phyloP scores from a whole-genome alignment of 2,329 filamentous ascomycete genomes.

The Stachybotrys chartarum region DNA sequence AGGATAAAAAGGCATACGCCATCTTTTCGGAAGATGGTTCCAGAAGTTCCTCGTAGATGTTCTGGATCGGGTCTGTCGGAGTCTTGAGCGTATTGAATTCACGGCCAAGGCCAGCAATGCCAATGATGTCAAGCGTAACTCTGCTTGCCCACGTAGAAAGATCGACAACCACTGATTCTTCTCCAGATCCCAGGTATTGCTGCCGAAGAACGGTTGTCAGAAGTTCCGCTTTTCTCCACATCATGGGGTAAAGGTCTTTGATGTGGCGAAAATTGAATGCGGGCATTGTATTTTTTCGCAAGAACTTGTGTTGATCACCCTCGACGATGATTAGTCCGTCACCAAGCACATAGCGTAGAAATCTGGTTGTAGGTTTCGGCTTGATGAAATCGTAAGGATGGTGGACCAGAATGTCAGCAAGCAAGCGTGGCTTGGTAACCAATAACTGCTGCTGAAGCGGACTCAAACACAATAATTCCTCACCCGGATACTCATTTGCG shows the following conservation, averaged over 20 bases:
- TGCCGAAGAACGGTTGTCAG: conserved; percentile 30
- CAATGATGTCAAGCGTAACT: conserved; percentile 54
- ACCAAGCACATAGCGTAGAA: conserved; percentile 47
- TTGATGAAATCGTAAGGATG: conserved; percentile 48
- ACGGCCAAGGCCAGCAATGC: conserved; percentile 47
- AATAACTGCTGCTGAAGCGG: conserved; percentile 9
- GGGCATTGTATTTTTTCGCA: conserved; percentile 60
- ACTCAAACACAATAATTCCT: conserved; percentile 14
- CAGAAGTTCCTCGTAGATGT: conserved; percentile 36
- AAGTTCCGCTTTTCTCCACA: conserved; percentile 50
- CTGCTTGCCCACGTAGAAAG: conserved; percentile 43
- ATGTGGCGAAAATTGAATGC: conserved; percentile 63
- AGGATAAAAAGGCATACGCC: conserved; percentile 30
- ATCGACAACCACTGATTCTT: conserved; percentile 15
- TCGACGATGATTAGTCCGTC: conserved; percentile 57
- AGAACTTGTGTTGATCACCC: conserved; percentile 63
- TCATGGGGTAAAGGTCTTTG: conserved; percentile 62
- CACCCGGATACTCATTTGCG: conserved; percentile 12
- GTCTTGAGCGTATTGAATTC: conserved; percentile 40
- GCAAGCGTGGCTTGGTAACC: conserved; percentile 13
- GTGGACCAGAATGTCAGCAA: conserved; percentile 18
- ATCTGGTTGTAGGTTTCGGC: conserved; percentile 34
- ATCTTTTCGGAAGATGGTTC: conserved; percentile 38
- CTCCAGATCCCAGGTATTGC: conserved; percentile 21
- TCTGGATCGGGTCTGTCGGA: conserved; percentile 32